phyloP scores from a whole-genome alignment of 805 yeast species.

The Candida lessepsii region DNA sequence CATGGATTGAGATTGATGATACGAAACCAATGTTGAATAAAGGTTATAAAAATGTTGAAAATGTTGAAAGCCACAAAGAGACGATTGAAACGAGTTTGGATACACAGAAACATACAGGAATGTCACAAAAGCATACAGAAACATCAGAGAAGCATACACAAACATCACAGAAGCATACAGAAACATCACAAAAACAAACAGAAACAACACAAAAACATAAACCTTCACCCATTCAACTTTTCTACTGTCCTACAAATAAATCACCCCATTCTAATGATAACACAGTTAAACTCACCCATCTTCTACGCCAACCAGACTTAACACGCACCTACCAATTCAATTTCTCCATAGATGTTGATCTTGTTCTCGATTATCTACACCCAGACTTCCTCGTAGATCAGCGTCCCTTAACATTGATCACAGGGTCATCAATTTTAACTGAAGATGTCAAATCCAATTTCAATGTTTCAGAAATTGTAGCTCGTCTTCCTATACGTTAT shows the following conservation, averaged over 20 bases:
- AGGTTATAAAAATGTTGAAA: no score
- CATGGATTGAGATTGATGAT: no score
- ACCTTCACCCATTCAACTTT: slow-evolving; percentile 26
- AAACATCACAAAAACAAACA: not conserved
- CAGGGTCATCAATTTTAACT: slow-evolving; percentile 23
- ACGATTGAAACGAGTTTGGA: no score
- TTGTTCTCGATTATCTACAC: slow-evolving; percentile 33
- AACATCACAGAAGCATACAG: not conserved
- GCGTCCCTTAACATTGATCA: slow-evolving; percentile 28
- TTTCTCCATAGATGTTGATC: slow-evolving; percentile 44
- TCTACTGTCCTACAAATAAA: slow-evolving; percentile 25
- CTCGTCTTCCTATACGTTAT: slow-evolving; percentile 30
- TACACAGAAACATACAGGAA: no score
- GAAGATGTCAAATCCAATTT: slow-evolving; percentile 19
- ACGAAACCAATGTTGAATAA: no score
- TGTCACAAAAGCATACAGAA: no score
- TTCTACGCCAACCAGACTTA: slow-evolving; percentile 34
- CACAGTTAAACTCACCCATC: slow-evolving; percentile 24
- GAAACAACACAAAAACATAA: not conserved
- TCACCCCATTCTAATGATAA: slow-evolving; percentile 18
- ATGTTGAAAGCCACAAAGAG: no score
- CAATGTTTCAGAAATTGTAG: slow-evolving; percentile 28
- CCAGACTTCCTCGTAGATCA: slow-evolving; percentile 18
- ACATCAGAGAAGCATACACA: not conserved
- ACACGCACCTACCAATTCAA: slow-evolving; percentile 46